These are phyloP conservation scores for Hypericum perforatum DNA, from an alignment of 345 rosid genomes.

Conservation along the genomic window DNA sequence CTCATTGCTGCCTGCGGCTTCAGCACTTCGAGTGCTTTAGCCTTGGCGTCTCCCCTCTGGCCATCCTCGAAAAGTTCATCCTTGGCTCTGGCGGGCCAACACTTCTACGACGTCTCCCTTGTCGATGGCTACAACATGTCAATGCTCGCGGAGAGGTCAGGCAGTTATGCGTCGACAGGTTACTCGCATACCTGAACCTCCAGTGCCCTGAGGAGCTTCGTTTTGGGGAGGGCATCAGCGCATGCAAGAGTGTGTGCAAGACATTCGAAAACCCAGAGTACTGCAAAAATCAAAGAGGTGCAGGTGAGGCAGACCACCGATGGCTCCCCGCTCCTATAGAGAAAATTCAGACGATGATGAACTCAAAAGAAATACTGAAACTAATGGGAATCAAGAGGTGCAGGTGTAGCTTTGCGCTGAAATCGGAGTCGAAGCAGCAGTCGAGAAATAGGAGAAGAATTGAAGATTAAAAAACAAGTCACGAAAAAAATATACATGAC, in stretches of 20 bases:
- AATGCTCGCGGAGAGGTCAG: constrained; percentile 62
- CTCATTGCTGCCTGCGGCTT: constrained; percentile 25
- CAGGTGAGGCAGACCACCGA: too few species aligned
- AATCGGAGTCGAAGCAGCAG: too few species aligned
- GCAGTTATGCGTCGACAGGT: constrained; percentile 77
- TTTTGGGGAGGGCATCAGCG: constrained; percentile 52
- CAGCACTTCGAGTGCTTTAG: constrained; percentile 24
- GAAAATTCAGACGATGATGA: too few species aligned
- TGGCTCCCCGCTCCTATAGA: too few species aligned
- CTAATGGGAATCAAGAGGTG: too few species aligned
- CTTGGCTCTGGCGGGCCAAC: constrained; percentile 47
- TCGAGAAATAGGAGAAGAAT: too few species aligned
- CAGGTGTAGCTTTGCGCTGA: too few species aligned
- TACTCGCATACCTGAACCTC: constrained; percentile 64
- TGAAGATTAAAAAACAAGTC: too few species aligned
- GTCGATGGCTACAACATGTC: constrained; percentile 94
- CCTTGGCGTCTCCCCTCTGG: constrained; percentile 23
- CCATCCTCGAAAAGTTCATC: constrained; percentile 25
- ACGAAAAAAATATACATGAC: too few species aligned
- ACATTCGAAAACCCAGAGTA: constrained; percentile 88
- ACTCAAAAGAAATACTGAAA: too few species aligned
- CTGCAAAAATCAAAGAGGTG: too few species aligned
- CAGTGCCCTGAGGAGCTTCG: constrained; percentile 72
- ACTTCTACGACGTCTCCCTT: constrained; percentile 89
- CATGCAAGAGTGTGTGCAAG: constrained; percentile 88